Base-by-base conservation (phyloP, 208 protist genomes). In the Phytomonas serpens region DNA sequence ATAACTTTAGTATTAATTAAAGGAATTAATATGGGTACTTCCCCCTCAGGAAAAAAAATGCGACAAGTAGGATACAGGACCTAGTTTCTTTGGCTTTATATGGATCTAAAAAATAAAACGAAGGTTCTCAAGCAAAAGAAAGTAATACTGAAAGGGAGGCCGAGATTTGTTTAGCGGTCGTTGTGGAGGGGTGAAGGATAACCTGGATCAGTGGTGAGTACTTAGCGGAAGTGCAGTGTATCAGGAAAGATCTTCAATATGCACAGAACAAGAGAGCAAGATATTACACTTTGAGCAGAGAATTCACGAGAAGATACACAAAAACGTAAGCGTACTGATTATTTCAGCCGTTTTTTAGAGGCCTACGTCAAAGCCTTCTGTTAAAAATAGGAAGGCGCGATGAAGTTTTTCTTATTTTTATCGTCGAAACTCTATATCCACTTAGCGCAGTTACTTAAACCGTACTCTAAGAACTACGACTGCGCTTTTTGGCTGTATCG, bases 31-130 rank as follows among this genome's bases (percentile, higher is more conserved):
- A 51, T 34, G 31, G 6, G 31, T 63, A 64, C 27, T 36, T 51
- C 52, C 31, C 61, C 34, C 61, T 29, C 63, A 10, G 16, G 37
- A 36, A 72, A 72, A 72, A 72, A 72, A 0, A 72, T 4, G 6
- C 7, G 13, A 65, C 14, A 10, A 65, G 16, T 42, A 65, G 32
- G 62, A 19, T 42, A 19, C 14, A 19, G 34, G 1, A 1, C 32
- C 62, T 19, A 11, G 9, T 19, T 19, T 65, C 62, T 65, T 69
- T 9, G 4, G 23, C 34, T 16, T 37, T 66, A 29, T 23, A 42
- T 30, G 33, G 36, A 72, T 36, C 3, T 11, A 42, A 67, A 67
- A 72, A 23, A 72, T 30, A 66, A 3, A 72, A 72, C 34, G 64
- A 64, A 42, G 7, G 40, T 47, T 47, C 40, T 19, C 40, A 65